Percentiles rank a stretch among this genome's conserved stretches.
phyloP scores from a whole-genome alignment of 2,329 filamentous ascomycete species.

The Madurella mycetomatis region DNA sequence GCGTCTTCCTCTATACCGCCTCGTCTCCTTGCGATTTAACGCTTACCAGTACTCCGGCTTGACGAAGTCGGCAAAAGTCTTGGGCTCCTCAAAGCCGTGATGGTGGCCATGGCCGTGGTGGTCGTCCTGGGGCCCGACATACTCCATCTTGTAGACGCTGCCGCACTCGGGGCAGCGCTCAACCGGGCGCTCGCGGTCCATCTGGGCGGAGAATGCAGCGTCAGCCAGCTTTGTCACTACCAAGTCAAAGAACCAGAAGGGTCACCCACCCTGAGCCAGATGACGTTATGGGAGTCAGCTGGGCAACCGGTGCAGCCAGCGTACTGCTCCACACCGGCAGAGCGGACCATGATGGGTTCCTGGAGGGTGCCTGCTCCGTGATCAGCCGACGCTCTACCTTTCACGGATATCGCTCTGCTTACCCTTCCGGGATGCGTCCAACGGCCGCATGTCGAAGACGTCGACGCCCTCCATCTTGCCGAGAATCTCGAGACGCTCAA shows the following conservation, averaged over 20 bases:
- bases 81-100: constrained; percentile 74
- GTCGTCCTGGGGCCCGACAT: constrained; percentile 78
- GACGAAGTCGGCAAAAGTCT: constrained; percentile 95
- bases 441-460: constrained; percentile 95
- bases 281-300: constrained; percentile 83
- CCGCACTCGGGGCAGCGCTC: constrained; percentile 97
- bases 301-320: constrained; percentile 93
- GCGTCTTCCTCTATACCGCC: background rate
- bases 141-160: constrained; percentile 96
- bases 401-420: constrained; percentile 30
- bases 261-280: constrained; percentile 84
- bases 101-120: constrained; percentile 39
- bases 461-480: constrained; percentile 99
- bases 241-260: constrained; percentile 6
- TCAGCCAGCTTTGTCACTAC: constrained; percentile 9
- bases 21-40: background rate
- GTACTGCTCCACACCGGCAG: constrained; percentile 93
- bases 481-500: constrained; percentile 96
- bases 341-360: constrained; percentile 85
- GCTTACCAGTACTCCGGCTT: constrained; percentile 86
- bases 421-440: constrained; percentile 87
- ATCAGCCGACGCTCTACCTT: constrained; percentile 23
- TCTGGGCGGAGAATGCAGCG: constrained; percentile 42
- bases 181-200: constrained; percentile 82
- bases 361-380: constrained; percentile 67